A percentile compares a stretch with the other conserved stretches of the same genome.
These are phyloP conservation scores for Pterula multifida DNA, from an alignment of 1,284 basidiomycete species.

Conservation along the genomic window DNA sequence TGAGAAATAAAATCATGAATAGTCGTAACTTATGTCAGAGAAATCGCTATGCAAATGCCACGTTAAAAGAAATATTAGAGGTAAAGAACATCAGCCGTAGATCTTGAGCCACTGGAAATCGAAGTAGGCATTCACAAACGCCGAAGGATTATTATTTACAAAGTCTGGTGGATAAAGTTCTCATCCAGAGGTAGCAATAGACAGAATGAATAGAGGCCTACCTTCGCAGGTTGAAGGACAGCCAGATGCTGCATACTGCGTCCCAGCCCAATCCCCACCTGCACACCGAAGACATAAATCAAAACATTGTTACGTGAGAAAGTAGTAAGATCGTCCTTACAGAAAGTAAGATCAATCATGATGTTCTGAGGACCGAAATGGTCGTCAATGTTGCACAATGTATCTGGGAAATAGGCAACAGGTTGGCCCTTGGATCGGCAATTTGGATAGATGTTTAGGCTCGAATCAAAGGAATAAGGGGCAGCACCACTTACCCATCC, in stretches of 20 bases:
- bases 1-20: no score
- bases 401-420: conserved; percentile 42
- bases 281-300: neutral
- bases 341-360: conserved; percentile 42
- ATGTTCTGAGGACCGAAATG: conserved; percentile 49
- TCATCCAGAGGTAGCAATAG: no score
- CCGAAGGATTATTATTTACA: conserved; percentile 52
- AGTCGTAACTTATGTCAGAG: neutral
- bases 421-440: conserved; percentile 34
- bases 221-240: conserved; percentile 41
- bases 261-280: conserved; percentile 52
- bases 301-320: conserved; percentile 16
- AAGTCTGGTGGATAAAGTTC: conserved; percentile 27
- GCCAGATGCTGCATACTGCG: conserved; percentile 29
- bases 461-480: neutral
- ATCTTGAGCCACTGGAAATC: conserved; percentile 41
- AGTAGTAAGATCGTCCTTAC: conserved; percentile 21
- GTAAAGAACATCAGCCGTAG: conserved; percentile 18
- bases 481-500: conserved; percentile 27
- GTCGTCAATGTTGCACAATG: conserved; percentile 33
- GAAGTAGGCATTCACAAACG: conserved; percentile 58
- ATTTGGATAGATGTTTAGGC: neutral
- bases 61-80: no score
- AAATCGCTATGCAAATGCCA: no score
- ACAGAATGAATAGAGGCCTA: conserved; percentile 17